Evolutionary conservation across 768 basidiomycete species (phyloP).

Genomic region (Lentinula sp.): DNA sequence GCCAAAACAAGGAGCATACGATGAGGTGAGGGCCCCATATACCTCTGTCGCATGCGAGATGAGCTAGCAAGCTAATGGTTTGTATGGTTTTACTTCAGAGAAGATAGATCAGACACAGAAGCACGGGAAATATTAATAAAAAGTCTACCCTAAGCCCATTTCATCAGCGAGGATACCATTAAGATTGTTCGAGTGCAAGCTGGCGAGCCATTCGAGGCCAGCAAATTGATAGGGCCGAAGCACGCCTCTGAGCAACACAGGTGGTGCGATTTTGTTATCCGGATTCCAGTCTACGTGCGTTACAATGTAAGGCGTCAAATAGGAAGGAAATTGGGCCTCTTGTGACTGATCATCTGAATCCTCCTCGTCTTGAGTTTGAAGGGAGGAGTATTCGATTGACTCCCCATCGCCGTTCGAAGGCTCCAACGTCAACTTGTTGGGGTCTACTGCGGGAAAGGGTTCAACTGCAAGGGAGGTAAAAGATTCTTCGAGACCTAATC

Average conservation of each 20-base stretch:
- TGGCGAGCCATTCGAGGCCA: slow-evolving; percentile 92
- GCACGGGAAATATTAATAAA: background rate
- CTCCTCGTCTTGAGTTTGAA: background rate
- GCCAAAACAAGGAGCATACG: slow-evolving; percentile 31
- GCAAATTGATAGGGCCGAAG: slow-evolving; percentile 91
- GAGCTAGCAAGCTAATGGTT: slow-evolving; percentile 89
- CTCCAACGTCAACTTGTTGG: background rate
- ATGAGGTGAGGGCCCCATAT: slow-evolving; percentile 94
- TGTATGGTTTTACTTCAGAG: slow-evolving; percentile 83
- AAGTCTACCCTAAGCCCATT: slow-evolving; percentile 86
- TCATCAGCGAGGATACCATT: slow-evolving; percentile 90
- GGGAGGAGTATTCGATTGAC: no score
- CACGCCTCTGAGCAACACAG: slow-evolving; percentile 76
- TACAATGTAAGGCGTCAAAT: slow-evolving; percentile 66
- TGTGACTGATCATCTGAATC: background rate
- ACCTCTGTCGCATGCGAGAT: slow-evolving; percentile 84
- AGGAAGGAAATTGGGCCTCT: slow-evolving; percentile 34
- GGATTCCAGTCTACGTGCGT: slow-evolving; percentile 66
- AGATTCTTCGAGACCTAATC: background rate
- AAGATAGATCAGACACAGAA: background rate
- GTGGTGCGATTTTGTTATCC: slow-evolving; percentile 50
- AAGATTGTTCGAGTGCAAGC: slow-evolving; percentile 71
- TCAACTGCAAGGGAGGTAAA: background rate
- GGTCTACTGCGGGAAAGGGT: background rate
- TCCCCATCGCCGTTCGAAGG: background rate